phyloP scores from a whole-genome alignment of 495 filamentous ascomycete genomes.

The Hapsidospora chrysogenum region DNA sequence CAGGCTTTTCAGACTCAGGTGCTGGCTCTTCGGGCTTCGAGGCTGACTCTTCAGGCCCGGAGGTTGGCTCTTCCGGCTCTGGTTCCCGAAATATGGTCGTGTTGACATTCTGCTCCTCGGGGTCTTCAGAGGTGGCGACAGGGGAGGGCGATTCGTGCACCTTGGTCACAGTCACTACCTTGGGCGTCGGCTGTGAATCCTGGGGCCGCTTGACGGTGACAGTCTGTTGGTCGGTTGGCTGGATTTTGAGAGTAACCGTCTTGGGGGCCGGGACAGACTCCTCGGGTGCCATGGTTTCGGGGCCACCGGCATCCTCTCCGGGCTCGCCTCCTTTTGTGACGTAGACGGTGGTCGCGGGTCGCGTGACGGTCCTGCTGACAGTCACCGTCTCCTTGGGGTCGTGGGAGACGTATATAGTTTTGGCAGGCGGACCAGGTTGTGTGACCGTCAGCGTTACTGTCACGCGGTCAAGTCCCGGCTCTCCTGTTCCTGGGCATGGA shows the following conservation, averaged over 20 bases:
- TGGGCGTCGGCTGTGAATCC: background rate
- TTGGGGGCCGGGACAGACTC: too few relatives aligned
- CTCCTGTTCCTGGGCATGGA: background rate
- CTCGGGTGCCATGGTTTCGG: too few relatives aligned
- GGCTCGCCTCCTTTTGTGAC: too few relatives aligned
- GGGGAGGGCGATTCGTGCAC: background rate
- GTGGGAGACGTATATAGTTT: background rate
- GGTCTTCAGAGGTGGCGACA: background rate
- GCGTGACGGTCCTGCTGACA: background rate
- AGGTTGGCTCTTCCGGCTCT: background rate
- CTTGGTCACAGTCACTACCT: background rate
- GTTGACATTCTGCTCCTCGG: background rate
- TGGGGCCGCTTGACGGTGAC: background rate
- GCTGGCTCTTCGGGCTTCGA: too few relatives aligned
- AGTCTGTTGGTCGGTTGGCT: background rate
- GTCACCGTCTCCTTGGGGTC: background rate
- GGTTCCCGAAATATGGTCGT: background rate
- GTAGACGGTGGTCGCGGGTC: background rate
- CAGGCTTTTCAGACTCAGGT: too few relatives aligned
- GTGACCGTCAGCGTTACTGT: constrained; percentile 2
- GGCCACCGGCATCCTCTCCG: too few relatives aligned
- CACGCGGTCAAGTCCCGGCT: background rate
- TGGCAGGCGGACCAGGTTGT: background rate
- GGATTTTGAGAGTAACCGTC: constrained; percentile 1
- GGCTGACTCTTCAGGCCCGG: background rate